A percentile compares a stretch with the other conserved stretches of the same genome.
These are phyloP conservation scores for sweet orange (Citrus sinensis) DNA, from an alignment of 345 rosid genomes.

Conservation along the genomic window DVS_A1.0 CM039164.1:17300501-17301000, in stretches of 20 bases:
- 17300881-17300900: too few species aligned
- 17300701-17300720: not conserved
- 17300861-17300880: too few species aligned
- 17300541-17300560: constrained; percentile 24
- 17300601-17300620: constrained; percentile 41
- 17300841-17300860: too few species aligned
- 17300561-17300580: constrained; percentile 79
- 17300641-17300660: not conserved
- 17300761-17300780: constrained; percentile 10
- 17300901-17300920: too few species aligned
- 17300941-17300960: too few species aligned
- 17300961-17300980: too few species aligned
- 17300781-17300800: constrained; percentile 8
- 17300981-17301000: too few species aligned
- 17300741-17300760: constrained; percentile 8
- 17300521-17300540: constrained; percentile 24
- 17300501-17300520: constrained; percentile 14
- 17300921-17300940: too few species aligned
- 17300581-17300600: constrained; percentile 33
- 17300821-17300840: too few species aligned
- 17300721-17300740: not conserved
- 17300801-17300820: not conserved
- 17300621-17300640: not conserved
- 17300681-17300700: not conserved
- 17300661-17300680: not conserved